phyloP scores from a whole-genome alignment of 768 basidiomycete genomes.

The Boletus edulis region DNA sequence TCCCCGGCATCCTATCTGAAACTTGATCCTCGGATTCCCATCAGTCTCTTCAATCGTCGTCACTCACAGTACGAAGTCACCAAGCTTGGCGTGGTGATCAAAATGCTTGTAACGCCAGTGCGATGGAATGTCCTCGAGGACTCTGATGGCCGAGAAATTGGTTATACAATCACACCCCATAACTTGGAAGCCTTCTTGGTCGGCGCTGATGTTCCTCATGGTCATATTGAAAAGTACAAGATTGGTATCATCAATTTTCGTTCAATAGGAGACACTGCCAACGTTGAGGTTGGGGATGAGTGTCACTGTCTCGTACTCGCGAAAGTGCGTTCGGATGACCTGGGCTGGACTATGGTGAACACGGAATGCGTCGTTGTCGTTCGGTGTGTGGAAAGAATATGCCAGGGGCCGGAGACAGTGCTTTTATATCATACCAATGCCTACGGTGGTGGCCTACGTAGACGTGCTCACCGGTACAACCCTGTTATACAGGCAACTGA shows the following conservation, averaged over 20 bases:
- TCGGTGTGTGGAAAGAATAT: conserved; percentile 3
- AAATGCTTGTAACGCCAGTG: conserved; percentile 4
- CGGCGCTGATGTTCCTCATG: neutral
- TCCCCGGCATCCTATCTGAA: conserved; percentile 8
- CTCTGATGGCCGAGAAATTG: conserved; percentile 5
- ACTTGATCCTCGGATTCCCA: neutral
- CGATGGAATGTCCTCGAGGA: conserved; percentile 12
- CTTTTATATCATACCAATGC: conserved; percentile 3
- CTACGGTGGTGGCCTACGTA: neutral
- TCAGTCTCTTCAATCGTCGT: neutral
- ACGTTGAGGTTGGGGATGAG: neutral
- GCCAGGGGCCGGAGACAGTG: neutral
- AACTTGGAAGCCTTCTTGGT: conserved; percentile 6
- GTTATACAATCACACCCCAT: conserved; percentile 7
- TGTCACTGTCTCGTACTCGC: conserved; percentile 13
- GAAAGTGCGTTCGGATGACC: conserved; percentile 2
- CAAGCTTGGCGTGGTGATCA: conserved; percentile 12
- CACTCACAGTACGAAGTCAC: conserved; percentile 12
- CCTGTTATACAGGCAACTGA: neutral
- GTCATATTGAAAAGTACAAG: conserved; percentile 3
- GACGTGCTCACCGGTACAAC: neutral
- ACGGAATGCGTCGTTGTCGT: conserved; percentile 15
- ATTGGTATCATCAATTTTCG: conserved; percentile 11
- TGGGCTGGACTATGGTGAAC: conserved; percentile 15
- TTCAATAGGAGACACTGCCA: neutral